phyloP scores from a whole-genome alignment of 805 yeast genomes.

The Ogataea glucozyma region DNA sequence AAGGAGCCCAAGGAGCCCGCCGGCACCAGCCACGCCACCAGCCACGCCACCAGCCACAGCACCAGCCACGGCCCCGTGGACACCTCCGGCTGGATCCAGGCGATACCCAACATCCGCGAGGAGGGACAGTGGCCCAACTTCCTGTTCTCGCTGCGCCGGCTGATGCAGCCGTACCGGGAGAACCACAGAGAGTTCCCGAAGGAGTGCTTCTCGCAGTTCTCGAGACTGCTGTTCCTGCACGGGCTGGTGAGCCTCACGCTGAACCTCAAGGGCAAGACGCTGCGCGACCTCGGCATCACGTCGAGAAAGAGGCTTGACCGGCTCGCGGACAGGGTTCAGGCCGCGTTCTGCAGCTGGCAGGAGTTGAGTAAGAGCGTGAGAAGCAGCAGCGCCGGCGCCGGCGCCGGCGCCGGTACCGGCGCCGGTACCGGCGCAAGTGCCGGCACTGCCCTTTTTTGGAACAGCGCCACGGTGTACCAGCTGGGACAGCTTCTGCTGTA shows the following conservation, averaged over 20 bases:
- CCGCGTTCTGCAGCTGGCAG: constrained; percentile 39
- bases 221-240: constrained; percentile 40
- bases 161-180: constrained; percentile 35
- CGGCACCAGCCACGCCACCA: no score
- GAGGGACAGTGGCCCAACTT: constrained; percentile 40
- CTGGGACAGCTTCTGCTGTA: constrained; percentile 16
- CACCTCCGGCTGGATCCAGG: constrained; percentile 8
- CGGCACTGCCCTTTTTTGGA: constrained; percentile 38
- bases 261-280: constrained; percentile 19
- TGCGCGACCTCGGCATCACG: constrained; percentile 38
- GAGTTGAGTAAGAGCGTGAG: no score
- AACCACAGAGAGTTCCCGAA: constrained; percentile 36
- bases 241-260: constrained; percentile 30
- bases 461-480: constrained; percentile 15
- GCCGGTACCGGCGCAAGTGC: no score
- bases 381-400: constrained; percentile 9
- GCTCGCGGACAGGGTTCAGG: constrained; percentile 33
- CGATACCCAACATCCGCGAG: constrained; percentile 30
- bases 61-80: constrained; percentile 8
- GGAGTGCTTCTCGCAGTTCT: constrained; percentile 39
- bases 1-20: no score
- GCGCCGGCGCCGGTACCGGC: background rate
- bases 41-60: constrained; percentile 16
- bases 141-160: constrained; percentile 35
- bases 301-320: constrained; percentile 34